These are phyloP conservation scores for Aspergillus ochraceoroseus DNA, from an alignment of 2,329 filamentous ascomycete genomes.

Conservation along the genomic window DNA sequence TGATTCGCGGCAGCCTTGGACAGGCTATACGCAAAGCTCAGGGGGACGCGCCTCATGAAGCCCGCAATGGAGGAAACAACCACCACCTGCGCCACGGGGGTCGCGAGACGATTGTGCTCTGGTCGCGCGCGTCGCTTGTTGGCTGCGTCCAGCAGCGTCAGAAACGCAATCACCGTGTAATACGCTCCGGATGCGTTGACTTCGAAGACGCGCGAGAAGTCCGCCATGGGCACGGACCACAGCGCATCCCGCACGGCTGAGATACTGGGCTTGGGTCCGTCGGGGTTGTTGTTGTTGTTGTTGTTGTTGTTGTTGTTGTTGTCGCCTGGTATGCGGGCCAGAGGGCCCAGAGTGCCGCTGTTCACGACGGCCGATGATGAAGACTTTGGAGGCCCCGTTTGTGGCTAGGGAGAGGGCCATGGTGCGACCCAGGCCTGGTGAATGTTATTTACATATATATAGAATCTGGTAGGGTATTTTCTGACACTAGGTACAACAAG, in stretches of 20 bases:
- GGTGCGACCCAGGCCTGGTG: constrained; percentile 41
- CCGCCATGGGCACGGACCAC: constrained; percentile 35
- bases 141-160: constrained; percentile 42
- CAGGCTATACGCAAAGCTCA: constrained; percentile 43
- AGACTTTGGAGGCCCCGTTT: constrained; percentile 51
- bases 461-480: too few relatives aligned
- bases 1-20: constrained; percentile 49
- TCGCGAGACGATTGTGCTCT: constrained; percentile 26
- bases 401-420: constrained; percentile 43
- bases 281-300: constrained; percentile 20
- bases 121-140: constrained; percentile 38
- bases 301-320: too few relatives aligned
- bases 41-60: constrained; percentile 37
- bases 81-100: constrained; percentile 44
- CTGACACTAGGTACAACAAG: too few relatives aligned
- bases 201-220: constrained; percentile 34
- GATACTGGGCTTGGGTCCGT: constrained; percentile 32
- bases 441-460: background rate
- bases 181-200: constrained; percentile 41
- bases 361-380: constrained; percentile 50
- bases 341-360: constrained; percentile 47
- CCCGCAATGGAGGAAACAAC: constrained; percentile 47
- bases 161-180: constrained; percentile 41
- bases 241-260: constrained; percentile 43
- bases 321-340: too few relatives aligned